These are phyloP conservation scores for Verbascum thapsus DNA, from an alignment of 257 asterid genomes.

Conservation along the genomic window DNA sequence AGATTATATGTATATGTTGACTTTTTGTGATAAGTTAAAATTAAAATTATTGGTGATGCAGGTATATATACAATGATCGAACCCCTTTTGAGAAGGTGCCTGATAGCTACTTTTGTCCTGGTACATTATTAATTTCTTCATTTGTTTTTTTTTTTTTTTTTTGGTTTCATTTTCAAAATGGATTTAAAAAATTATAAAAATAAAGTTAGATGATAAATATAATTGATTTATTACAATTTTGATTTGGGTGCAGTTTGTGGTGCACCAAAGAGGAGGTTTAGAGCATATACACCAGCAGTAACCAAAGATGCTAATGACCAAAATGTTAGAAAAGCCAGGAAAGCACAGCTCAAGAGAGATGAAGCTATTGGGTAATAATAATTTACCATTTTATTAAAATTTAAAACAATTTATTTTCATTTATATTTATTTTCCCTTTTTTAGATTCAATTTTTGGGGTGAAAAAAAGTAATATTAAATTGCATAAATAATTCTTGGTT, in stretches of 20 bases:
- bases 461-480: background rate
- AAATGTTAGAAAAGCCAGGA: slow-evolving; percentile 78
- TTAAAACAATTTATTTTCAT: background rate
- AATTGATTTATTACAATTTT: background rate
- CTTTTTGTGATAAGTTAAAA: too few relatives aligned
- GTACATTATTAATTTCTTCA: slow-evolving; percentile 37
- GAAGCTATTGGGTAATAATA: slow-evolving; percentile 68
- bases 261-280: slow-evolving; percentile 94
- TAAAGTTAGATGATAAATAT: too few relatives aligned
- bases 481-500: background rate
- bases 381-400: background rate
- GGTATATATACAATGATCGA: slow-evolving; percentile 83
- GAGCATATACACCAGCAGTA: slow-evolving; percentile 64
- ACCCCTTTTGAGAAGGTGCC: slow-evolving; percentile 91
- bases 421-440: background rate
- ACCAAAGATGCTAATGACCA: slow-evolving; percentile 63
- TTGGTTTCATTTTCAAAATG: too few relatives aligned
- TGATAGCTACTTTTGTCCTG: slow-evolving; percentile 86
- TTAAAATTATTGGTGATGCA: slow-evolving; percentile 55
- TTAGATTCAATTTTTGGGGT: background rate
- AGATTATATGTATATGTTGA: too few relatives aligned
- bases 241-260: slow-evolving; percentile 69
- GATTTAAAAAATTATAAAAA: too few relatives aligned
- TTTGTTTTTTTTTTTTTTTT: too few relatives aligned
- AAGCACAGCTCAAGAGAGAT: slow-evolving; percentile 69